Base-by-base conservation (phyloP, 2,329 filamentous ascomycete genomes). In the Hyphodiscus sp. region DNA sequence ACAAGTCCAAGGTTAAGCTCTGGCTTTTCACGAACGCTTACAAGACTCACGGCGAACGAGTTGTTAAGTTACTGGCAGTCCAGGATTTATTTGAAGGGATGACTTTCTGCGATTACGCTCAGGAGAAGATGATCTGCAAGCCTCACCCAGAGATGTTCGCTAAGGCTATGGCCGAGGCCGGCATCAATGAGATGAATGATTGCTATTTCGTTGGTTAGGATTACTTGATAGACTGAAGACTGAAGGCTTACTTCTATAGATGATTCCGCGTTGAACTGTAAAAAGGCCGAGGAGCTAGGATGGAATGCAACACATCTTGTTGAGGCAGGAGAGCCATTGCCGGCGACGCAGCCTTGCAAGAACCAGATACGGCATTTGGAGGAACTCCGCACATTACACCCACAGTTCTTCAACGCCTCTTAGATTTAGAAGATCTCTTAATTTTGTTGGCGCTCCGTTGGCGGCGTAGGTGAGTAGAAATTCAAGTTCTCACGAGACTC, bases 21-120 rank as follows among this genome's bases (percentile, higher is more conserved):
- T 99, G 95, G 94, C 82, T 99, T 1, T 86, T 99, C 65, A 99
- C 95, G 1, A 99, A 99, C 67, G 94, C 95, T 20, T 96, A 99
- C 65, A 76, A 95, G 59, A 97, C 78, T 33, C 94, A 99, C 66
- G 94, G 83, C 30, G 85, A 82, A 65, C 76, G 91, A 43, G 94
- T 99, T 0, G 83, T 96, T 13, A 83, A 79, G 56, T 74, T 99
- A 19, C 76, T 99, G 1, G 85, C 81, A 1, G 76, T 99, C 20
- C 91, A 95, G 1, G 89, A 96, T 67, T 73, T 92, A 23, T 99
- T 99, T 67, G 92, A 97, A 58, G 94, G 94, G 8, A 82, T 97
- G 57, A 99, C 94, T 0, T 99, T 83, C 70, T 99, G 95, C 68
- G 89, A 99, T 70, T 99, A 99, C 71, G 78, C 75, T 11, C 73